Base-by-base conservation (phyloP, 495 filamentous ascomycete species). In the Neurospora sp. region DNA sequence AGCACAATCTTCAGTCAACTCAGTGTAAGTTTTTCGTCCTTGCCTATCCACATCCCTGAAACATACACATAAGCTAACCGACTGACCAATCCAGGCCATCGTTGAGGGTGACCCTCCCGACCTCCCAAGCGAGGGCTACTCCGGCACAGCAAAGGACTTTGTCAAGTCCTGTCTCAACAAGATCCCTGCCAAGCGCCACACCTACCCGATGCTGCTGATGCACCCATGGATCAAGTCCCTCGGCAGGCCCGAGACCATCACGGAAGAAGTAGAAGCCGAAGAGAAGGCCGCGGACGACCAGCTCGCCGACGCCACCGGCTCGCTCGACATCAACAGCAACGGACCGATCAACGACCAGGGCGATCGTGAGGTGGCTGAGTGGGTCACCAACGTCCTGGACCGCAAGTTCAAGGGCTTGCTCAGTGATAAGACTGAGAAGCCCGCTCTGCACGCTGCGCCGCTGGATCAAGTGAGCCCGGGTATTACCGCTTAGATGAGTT, bases 1-100 rank as follows among this genome's bases (percentile, higher is more conserved):
- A 94, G 94, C 80, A 98, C 97, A 76, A 98, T 99, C 70, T 98
- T 98, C 86, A 96, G 93, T 78, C 96, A 99, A 80, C 85, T 99
- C 71, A 95, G 92, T 79, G 96, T 98, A 86, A 90, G 96, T 91
- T 14, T 73, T 23, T 40, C 3, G 37, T 31, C 14, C 12, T 35
- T 54, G 16, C 18, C 42, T 46, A 46, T 20, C 42, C 42, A 2
- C 42, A 27, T 79, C 40, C 48, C 38, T 76, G 69, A 62, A 37
- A 23, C 9, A 9, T 59, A 23, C n/a, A 31, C 10, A 16, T 2
- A 66, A 59, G 48, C 48, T 59, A 14, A 70, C 31, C 40, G 41
- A 73, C 73, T 48, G 70, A 75, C 77, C n/a, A 39, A 44, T 69
- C 5, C 76, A 99, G 96, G 96, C 96, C 23, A 99, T 99, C 76